Evolutionary conservation across 805 yeast species (phyloP), one percentile per base, ranked within the genome.

Genomic region (Priceomyces haplophilus): DNA sequence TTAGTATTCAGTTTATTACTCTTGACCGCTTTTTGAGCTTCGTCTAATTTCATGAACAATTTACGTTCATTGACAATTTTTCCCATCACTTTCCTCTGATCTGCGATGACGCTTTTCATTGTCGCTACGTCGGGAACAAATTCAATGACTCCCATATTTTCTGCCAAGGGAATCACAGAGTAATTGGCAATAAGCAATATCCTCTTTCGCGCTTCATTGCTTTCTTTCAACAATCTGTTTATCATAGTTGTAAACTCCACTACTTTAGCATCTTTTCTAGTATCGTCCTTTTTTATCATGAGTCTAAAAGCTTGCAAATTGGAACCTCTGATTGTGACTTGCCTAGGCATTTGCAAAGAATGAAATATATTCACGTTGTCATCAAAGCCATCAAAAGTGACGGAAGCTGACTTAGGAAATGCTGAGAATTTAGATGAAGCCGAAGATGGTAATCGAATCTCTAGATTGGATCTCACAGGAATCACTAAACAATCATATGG

Each of bases 251-350:
- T 88, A 53, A 93, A 84, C 53, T 95, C 93, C n/a, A 89, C 85
- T 40, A 91, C 79, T 53, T 95, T 85, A 3, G 96, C 93, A 68
- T 95, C 99, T 56, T 95, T 95, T 49, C 98, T 69, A 15, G 95
- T 82, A 65, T 93, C 99, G 62, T 93, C 99, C 48, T 81, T 77
- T 57, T 93, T 93, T 53, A 95, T 83, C 65, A 93, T 73, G 12
- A 93, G 73, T 15, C 83, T 76, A 58, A 90, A 90, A 1, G 68
- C 61, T n/a, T 65, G 64, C 7, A 91, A 90, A 62, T 91, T 87
- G 2, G 87, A 79, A 0, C 98, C 99, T 31, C 78, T 62, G 2
- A 91, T 67, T 11, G 79, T 79, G 7, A 93, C 67, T 49, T 86
- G 82, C 52, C 88, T 79, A 0, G 99, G 99, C 65, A 78, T 81